Conservation (phyloP, 768 basidiomycete genomes). For the Rhizopogon salebrosus region DNA sequence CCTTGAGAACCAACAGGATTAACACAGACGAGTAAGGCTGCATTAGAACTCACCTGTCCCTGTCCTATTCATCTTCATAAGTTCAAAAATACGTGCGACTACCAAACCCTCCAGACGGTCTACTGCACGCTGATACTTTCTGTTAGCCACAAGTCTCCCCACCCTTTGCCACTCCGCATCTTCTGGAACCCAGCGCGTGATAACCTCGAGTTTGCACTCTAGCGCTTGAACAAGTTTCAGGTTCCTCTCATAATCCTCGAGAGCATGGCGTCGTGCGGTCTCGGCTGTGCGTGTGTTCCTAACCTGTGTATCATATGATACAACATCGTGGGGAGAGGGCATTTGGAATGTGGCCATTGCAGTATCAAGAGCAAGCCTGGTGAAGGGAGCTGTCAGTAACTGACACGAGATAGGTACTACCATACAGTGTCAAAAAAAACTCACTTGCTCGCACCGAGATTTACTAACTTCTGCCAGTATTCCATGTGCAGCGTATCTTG, state of each 20-base stretch:
- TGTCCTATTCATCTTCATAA: constrained; percentile 16
- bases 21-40: too few relatives aligned
- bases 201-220: constrained; percentile 6
- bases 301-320: background rate
- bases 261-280: constrained; percentile 10
- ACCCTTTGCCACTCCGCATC: background rate
- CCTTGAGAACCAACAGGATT: background rate
- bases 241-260: constrained; percentile 6
- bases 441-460: constrained; percentile 3
- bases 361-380: too few relatives aligned
- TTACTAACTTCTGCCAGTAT: constrained; percentile 10
- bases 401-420: background rate
- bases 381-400: too few relatives aligned
- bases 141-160: background rate
- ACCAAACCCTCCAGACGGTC: constrained; percentile 13
- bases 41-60: constrained; percentile 8
- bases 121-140: constrained; percentile 4
- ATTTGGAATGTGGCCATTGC: too few relatives aligned
- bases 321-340: too few relatives aligned
- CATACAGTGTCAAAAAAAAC: too few relatives aligned
- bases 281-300: constrained; percentile 2
- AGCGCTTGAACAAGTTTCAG: constrained; percentile 4
- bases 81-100: constrained; percentile 14
- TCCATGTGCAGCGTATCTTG: constrained; percentile 11
- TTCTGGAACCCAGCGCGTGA: constrained; percentile 7